These are phyloP conservation scores for Globisporangium paroecandrum DNA, from an alignment of 352 stramenopile genomes.

Conservation along the genomic window DNA sequence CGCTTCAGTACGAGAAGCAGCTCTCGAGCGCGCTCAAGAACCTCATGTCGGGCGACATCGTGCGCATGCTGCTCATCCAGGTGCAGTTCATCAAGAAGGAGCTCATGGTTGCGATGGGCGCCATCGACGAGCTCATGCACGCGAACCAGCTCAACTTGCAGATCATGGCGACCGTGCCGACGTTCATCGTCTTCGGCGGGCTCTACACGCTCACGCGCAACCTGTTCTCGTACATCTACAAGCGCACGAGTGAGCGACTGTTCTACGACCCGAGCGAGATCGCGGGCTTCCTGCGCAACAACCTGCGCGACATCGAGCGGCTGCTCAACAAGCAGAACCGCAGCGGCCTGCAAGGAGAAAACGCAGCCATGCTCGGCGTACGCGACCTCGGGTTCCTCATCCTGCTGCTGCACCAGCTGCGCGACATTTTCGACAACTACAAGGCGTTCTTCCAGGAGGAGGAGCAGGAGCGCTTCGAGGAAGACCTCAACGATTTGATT, in stretches of 20 bases:
- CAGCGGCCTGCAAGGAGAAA: slow-evolving; percentile 13
- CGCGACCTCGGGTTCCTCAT: slow-evolving; percentile 74
- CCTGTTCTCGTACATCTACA: slow-evolving; percentile 69
- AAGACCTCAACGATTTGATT: slow-evolving; percentile 80
- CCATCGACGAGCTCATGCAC: slow-evolving; percentile 86
- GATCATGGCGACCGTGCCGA: slow-evolving; percentile 81
- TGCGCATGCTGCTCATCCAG: slow-evolving; percentile 86
- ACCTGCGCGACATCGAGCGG: slow-evolving; percentile 79
- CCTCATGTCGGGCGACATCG: slow-evolving; percentile 81
- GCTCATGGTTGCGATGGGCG: slow-evolving; percentile 84
- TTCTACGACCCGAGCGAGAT: slow-evolving; percentile 79
- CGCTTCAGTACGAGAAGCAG: slow-evolving; percentile 68
- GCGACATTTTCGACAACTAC: slow-evolving; percentile 71
- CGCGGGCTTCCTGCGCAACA: slow-evolving; percentile 72
- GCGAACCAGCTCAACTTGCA: slow-evolving; percentile 86
- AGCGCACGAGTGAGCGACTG: slow-evolving; percentile 70
- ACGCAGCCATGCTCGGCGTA: slow-evolving; percentile 38
- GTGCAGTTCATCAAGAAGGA: slow-evolving; percentile 90
- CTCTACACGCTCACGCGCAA: slow-evolving; percentile 60
- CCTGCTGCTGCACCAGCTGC: slow-evolving; percentile 72
- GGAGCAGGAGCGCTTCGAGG: slow-evolving; percentile 78
- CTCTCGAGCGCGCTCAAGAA: slow-evolving; percentile 64
- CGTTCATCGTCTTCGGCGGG: slow-evolving; percentile 73
- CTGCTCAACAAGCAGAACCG: slow-evolving; percentile 83
- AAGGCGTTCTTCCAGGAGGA: slow-evolving; percentile 68